Conservation (phyloP, 1,139 yeast genomes). For the Scheffersomyces stambukii region DNA sequence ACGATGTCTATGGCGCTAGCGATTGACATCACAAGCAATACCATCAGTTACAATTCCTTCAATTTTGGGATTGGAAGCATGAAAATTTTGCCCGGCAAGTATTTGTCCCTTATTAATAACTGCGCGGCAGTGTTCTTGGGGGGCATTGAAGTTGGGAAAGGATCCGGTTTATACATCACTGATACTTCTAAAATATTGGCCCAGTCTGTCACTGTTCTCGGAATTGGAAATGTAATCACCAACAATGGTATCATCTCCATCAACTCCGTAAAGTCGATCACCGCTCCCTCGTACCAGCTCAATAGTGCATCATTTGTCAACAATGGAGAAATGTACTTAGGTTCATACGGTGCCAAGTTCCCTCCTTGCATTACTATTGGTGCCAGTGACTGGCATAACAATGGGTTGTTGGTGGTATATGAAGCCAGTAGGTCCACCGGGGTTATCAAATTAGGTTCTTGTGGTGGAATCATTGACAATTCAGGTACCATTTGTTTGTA, state of each 20-base stretch:
- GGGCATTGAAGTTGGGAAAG: neutral
- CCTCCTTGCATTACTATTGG: slow-evolving; percentile 18
- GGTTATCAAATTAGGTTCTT: slow-evolving; percentile 17
- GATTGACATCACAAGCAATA: too few relatives aligned
- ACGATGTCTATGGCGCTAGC: too few relatives aligned
- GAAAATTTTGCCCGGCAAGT: too few relatives aligned
- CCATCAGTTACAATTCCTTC: too few relatives aligned
- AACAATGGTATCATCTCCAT: slow-evolving; percentile 24
- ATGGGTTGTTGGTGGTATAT: slow-evolving; percentile 23
- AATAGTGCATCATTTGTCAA: slow-evolving; percentile 20
- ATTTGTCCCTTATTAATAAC: neutral
- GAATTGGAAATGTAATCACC: slow-evolving; percentile 11
- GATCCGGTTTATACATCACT: neutral
- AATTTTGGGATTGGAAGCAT: too few relatives aligned
- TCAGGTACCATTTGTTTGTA: slow-evolving; percentile 28
- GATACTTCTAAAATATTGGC: neutral
- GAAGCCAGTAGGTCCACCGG: slow-evolving; percentile 18
- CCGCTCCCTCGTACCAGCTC: slow-evolving; percentile 18
- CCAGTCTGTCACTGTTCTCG: slow-evolving; percentile 8
- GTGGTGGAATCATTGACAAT: slow-evolving; percentile 17
- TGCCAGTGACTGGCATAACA: slow-evolving; percentile 21
- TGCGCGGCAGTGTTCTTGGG: neutral
- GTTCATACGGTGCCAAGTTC: slow-evolving; percentile 19
- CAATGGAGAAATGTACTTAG: slow-evolving; percentile 26
- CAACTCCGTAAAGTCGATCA: slow-evolving; percentile 16